Evolutionary conservation across 192 early-diverging fungal genomes (phyloP).

Genomic region (Backusella australiensis): DNA sequence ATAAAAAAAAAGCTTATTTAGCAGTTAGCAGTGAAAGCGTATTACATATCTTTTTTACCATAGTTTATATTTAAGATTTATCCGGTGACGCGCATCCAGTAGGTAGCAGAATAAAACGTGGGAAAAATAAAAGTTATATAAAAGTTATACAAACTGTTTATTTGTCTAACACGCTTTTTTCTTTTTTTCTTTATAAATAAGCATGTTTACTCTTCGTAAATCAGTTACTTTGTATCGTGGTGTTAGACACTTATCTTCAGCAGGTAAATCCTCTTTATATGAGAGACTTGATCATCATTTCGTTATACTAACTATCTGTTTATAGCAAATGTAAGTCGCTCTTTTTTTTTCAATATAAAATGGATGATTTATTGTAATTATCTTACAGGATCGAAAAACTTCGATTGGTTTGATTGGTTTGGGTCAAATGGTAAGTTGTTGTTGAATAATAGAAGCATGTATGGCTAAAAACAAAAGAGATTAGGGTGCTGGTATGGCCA

Average conservation of each 20-base stretch:
- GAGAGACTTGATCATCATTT: not conserved
- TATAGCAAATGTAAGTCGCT: not conserved
- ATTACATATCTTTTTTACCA: not conserved
- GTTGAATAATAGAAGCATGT: not conserved
- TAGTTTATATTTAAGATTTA: conserved; percentile 5
- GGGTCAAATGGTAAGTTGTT: conserved; percentile 70
- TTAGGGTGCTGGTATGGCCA: conserved; percentile 89
- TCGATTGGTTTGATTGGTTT: conserved; percentile 88
- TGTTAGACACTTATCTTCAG: not conserved
- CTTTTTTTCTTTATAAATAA: not conserved
- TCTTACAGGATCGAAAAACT: not conserved
- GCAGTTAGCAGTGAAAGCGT: not conserved
- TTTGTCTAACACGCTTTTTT: not conserved
- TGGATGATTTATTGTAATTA: not conserved
- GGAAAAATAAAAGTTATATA: not conserved
- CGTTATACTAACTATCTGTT: not conserved
- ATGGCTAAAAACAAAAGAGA: not conserved
- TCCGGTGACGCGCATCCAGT: not conserved
- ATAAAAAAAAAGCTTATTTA: not conserved
- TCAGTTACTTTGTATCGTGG: not conserved
- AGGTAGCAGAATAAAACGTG: not conserved
- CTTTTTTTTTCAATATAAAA: not conserved
- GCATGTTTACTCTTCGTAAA: not conserved
- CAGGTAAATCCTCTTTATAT: not conserved
- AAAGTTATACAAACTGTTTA: not conserved